These are phyloP conservation scores for Lasiosphaeria ovina DNA, from an alignment of 495 filamentous ascomycete genomes.

Conservation along the genomic window DNA sequence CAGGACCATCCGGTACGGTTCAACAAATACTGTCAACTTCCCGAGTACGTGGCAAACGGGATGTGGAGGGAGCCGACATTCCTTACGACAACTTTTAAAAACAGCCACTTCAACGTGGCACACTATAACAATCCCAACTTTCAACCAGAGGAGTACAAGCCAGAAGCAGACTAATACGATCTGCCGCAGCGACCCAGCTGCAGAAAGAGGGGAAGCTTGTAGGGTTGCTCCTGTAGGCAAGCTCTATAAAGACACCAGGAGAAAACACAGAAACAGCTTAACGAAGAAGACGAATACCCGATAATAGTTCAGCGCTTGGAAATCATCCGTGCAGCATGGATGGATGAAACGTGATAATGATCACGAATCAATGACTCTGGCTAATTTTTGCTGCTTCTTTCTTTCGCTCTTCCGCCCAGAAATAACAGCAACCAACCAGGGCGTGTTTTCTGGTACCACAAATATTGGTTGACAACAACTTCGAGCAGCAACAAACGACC, in stretches of 20 bases:
- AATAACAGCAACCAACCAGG: not conserved
- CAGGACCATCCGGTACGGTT: constrained; percentile 42
- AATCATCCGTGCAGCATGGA: constrained; percentile 1
- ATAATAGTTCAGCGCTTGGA: not conserved
- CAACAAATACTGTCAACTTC: constrained; percentile 46
- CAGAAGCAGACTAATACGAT: constrained; percentile 41
- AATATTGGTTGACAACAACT: not conserved
- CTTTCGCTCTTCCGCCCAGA: not conserved
- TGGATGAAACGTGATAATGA: not conserved
- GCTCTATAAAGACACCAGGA: too few species aligned
- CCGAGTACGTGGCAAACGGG: constrained; percentile 37
- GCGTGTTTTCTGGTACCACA: not conserved
- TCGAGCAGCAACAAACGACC: not conserved
- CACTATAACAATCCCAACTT: constrained; percentile 85
- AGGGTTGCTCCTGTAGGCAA: constrained; percentile 2
- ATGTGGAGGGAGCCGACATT: constrained; percentile 46
- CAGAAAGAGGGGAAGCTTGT: constrained; percentile 42
- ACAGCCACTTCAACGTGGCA: constrained; percentile 74
- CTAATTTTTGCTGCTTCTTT: not conserved
- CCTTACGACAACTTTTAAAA: constrained; percentile 55
- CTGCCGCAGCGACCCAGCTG: constrained; percentile 23
- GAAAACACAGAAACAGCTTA: not conserved
- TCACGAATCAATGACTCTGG: not conserved
- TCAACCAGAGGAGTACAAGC: constrained; percentile 65
- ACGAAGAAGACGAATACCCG: constrained; percentile 12